Evolutionary conservation across 768 basidiomycete genomes (phyloP), one percentile per base, ranked within the genome.

Genomic region (Agrocybe pediades): DNA sequence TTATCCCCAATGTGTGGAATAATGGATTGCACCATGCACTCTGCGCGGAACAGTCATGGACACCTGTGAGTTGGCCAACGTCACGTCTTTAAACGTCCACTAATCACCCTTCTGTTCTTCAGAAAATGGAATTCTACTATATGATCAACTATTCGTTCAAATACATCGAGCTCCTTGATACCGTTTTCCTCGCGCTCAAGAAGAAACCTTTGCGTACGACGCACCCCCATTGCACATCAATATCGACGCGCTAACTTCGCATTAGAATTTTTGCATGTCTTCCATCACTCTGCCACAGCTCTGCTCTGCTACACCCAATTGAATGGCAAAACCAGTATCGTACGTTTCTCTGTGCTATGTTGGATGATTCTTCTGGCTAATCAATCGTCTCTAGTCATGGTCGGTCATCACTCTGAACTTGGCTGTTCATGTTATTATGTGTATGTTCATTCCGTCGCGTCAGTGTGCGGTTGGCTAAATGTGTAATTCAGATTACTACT

Each of bases 91-190:
- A 16, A 33, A 21, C 13, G 4, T 36, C 11, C 44, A 42, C 46
- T 26, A 52, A 42, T 25, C 24, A 48, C 41, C 58, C 29, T 49
- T 27, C 24, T 29, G 13, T n/a, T 21, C 21, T 30, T 8, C 65
- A 97, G 95, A 84, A 82, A 68, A 79, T 98, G 70, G 90, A 98
- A 75, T 88, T 95, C 66, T 98, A 92, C 78, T 98, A 99, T 78
- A 94, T 98, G 80, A 80, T 98, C 79, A 99, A 99, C 78, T 99
- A 98, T 76, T 95, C 88, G 74, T 92, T 97, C 84, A 98, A 98
- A 71, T 98, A 98, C 71, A 75, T 97, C 59, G 97, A 99, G 74
- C 84, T 98, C 54, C 70, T 96, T 58, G 97, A 98, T 77, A 99
- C 97, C 13, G 83, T 98, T 60, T 99, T 98, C 82, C 85, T 99